These are phyloP conservation scores for Alternaria sp. DNA, from an alignment of 2,329 filamentous ascomycete species.

Conservation along the genomic window DNA sequence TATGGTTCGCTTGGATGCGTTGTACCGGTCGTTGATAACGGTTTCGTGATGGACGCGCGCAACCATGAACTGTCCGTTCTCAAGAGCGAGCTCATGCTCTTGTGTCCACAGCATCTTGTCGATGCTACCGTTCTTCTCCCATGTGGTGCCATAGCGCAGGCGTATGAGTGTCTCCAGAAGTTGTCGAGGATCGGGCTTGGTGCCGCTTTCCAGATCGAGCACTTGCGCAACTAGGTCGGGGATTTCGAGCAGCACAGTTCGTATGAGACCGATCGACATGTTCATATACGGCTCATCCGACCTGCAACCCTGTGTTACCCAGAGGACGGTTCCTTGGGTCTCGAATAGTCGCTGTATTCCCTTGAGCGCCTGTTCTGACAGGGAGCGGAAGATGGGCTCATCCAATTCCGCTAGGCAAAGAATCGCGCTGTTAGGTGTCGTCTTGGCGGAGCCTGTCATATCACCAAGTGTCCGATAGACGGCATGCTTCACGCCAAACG, in stretches of 20 bases:
- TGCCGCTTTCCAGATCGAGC: not conserved
- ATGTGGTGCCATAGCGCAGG: not conserved
- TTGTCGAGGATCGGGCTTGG: not conserved
- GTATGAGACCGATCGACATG: not conserved
- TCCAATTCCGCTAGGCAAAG: slow-evolving; percentile 11
- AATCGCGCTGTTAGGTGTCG: not conserved
- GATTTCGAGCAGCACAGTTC: not conserved
- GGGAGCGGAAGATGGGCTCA: not conserved
- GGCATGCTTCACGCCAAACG: not conserved
- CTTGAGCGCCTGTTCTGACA: not conserved
- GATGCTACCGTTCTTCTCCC: not conserved
- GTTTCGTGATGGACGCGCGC: not conserved
- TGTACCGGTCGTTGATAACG: not conserved
- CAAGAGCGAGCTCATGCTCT: not conserved
- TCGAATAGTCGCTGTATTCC: not conserved
- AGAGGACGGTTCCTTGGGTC: not conserved
- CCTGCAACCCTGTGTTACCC: not conserved
- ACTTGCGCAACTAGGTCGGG: not conserved
- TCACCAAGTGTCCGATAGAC: slow-evolving; percentile 1
- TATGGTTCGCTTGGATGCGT: not conserved
- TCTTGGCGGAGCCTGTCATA: not conserved
- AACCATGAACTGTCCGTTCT: not conserved
- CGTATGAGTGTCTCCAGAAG: not conserved
- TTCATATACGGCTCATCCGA: not conserved
- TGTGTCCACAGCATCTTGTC: not conserved